Percentiles rank a stretch among this genome's conserved stretches.
phyloP scores from a whole-genome alignment of 306 rosid genomes.

The Rosa persica region DNA sequence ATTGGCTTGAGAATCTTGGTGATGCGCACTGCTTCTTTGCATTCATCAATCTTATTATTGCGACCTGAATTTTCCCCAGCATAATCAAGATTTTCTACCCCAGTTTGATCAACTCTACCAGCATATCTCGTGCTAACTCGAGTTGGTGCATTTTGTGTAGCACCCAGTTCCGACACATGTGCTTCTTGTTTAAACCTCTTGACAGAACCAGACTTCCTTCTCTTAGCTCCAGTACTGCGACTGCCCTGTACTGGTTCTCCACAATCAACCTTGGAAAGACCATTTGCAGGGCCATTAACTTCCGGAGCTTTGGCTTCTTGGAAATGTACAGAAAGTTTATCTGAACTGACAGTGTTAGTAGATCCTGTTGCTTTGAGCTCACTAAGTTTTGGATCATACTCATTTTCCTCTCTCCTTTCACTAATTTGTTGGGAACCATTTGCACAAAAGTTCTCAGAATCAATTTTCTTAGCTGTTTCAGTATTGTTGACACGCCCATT shows the following conservation, averaged over 20 bases:
- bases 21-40: conserved; percentile 42
- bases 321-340: conserved; percentile 46
- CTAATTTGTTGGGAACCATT: conserved; percentile 28
- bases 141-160: conserved; percentile 39
- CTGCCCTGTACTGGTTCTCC: conserved; percentile 39
- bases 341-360: conserved; percentile 38
- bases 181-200: conserved; percentile 74
- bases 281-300: conserved; percentile 28
- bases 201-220: conserved; percentile 83
- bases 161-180: conserved; percentile 28
- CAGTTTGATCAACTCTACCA: conserved; percentile 25
- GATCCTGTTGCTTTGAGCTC: conserved; percentile 58
- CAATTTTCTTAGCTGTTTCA: conserved; percentile 25
- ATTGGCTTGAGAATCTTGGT: conserved; percentile 78
- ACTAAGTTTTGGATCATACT: conserved; percentile 75
- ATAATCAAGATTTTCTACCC: conserved; percentile 30
- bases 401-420: conserved; percentile 41
- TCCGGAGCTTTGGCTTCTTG: conserved; percentile 42
- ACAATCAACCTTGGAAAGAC: conserved; percentile 36
- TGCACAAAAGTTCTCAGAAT: conserved; percentile 32
- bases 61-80: conserved; percentile 42
- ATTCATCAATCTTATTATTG: conserved; percentile 36
- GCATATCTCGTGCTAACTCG: conserved; percentile 33
- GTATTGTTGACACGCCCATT: conserved; percentile 25
- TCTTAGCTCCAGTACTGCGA: conserved; percentile 73